Evolutionary conservation across 2,329 filamentous ascomycete species (phyloP).

Genomic region (Aschersonia sp.): DNA sequence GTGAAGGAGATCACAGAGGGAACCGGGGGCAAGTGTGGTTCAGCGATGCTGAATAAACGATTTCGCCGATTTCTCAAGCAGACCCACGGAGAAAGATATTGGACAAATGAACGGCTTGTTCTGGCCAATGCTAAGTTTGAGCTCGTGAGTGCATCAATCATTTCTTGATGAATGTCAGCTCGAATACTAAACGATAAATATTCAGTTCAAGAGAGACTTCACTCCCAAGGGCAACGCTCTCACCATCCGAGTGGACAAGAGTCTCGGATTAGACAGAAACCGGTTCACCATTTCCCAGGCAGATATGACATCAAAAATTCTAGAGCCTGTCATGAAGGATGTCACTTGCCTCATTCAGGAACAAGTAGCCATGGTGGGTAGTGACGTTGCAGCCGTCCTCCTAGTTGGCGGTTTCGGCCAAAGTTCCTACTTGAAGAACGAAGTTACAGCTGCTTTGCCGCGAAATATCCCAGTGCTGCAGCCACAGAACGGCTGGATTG

Average conservation of each 20-base stretch:
- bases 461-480: constrained; percentile 27
- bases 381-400: constrained; percentile 22
- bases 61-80: constrained; percentile 29
- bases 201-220: constrained; percentile 22
- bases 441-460: constrained; percentile 20
- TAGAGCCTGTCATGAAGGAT: constrained; percentile 26
- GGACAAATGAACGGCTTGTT: constrained; percentile 25
- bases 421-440: constrained; percentile 27
- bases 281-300: constrained; percentile 25
- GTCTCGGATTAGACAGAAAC: constrained; percentile 17
- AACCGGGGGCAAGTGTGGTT: constrained; percentile 34
- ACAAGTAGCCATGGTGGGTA: constrained; percentile 20
- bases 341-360: constrained; percentile 27
- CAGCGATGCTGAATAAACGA: constrained; percentile 31
- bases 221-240: constrained; percentile 19
- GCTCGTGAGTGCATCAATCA: constrained; percentile 10
- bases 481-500: constrained; percentile 32
- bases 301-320: constrained; percentile 48
- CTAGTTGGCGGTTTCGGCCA: constrained; percentile 34
- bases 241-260: constrained; percentile 19
- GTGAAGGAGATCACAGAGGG: constrained; percentile 34
- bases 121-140: constrained; percentile 29
- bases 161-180: background rate
- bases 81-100: constrained; percentile 26
- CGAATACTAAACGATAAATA: background rate